Evolutionary conservation across 2,329 filamentous ascomycete species (phyloP), one percentile per base, ranked within the genome.

Genomic region (Thielaviopsis euricoi): DNA sequence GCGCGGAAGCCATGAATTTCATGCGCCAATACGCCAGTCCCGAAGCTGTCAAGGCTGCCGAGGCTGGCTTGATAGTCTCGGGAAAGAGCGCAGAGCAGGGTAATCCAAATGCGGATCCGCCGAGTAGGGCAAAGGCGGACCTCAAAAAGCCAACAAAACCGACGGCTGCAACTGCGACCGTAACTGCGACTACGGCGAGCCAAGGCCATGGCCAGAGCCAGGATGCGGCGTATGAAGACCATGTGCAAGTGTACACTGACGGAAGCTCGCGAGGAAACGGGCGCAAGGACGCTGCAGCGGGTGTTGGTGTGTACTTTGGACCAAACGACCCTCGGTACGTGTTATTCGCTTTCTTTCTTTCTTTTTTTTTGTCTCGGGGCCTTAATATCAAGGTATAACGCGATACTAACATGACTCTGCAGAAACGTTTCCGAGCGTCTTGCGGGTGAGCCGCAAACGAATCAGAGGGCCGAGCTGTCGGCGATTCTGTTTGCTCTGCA

Each of bases 401-500:
- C 12, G 29, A 50, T 21, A 40, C 46, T 53, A 46, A 53, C 56
- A 15, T 5, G 15, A 22, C 43, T 22, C 13, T 37, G 51, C 57
- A 78, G 76, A 62, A 84, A 83, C 66, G 68, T 95, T 23, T 87
- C 87, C 13, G 89, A 94, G 70, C 81, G 83, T 3, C 78, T 96
- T 2, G 71, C 76, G 55, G 89, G 89, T 55, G 74, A 77, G 17
- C 75, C 77, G 10, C 93, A 97, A 71, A 97, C 93, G 0, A 98
- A 98, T 68, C 89, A 97, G 69, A 86, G 93, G 2, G 93, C 91
- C n/a, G 93, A 98, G 72, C 75, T 98, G 60, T 90, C 87, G 23
- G 93, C 89, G 7, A 85, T 97, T 62, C 75, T 87, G 29, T 85
- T 90, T 59, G 90, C 90, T 0, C 76, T 97, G 22, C 82, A 96